Evolutionary conservation across 1,284 basidiomycete genomes (phyloP).

Genomic region (Leccinum solheimii): DNA sequence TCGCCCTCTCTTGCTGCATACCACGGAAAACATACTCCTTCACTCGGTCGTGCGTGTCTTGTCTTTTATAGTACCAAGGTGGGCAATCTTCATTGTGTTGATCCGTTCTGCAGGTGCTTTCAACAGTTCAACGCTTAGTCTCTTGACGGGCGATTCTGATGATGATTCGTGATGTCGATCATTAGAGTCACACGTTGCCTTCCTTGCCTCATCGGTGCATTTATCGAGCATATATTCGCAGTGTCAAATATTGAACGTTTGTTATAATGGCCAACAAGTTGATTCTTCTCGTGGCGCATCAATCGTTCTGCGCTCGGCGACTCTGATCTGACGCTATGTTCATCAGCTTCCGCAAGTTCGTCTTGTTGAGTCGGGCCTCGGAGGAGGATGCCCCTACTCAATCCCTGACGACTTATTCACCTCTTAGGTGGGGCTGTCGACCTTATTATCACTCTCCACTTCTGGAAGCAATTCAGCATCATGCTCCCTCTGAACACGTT

Average conservation of each 20-base stretch:
- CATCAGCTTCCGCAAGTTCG: background rate
- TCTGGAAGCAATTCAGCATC: background rate
- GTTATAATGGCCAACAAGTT: conserved; percentile 4
- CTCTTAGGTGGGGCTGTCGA: background rate
- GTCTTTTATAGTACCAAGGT: background rate
- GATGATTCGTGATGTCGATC: conserved; percentile 23
- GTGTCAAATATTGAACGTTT: conserved; percentile 2
- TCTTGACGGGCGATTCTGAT: conserved; percentile 30
- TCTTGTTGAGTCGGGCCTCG: background rate
- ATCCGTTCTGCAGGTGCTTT: conserved; percentile 25
- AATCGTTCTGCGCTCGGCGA: no score
- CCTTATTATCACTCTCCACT: background rate
- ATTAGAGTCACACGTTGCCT: background rate
- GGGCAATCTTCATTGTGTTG: background rate
- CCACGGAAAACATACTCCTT: conserved; percentile 31
- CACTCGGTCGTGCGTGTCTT: conserved; percentile 31
- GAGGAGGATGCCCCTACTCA: background rate
- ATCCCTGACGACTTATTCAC: background rate
- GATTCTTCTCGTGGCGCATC: background rate
- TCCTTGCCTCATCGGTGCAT: conserved; percentile 11
- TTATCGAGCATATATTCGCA: conserved; percentile 8
- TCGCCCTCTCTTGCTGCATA: conserved; percentile 36
- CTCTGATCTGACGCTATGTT: background rate
- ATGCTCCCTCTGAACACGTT: background rate
- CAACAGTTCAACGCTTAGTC: conserved; percentile 29